Percentiles rank a stretch among this genome's conserved stretches.
phyloP scores from a whole-genome alignment of 2,329 filamentous ascomycete genomes.

The Chrysoporthe cubensis region DNA sequence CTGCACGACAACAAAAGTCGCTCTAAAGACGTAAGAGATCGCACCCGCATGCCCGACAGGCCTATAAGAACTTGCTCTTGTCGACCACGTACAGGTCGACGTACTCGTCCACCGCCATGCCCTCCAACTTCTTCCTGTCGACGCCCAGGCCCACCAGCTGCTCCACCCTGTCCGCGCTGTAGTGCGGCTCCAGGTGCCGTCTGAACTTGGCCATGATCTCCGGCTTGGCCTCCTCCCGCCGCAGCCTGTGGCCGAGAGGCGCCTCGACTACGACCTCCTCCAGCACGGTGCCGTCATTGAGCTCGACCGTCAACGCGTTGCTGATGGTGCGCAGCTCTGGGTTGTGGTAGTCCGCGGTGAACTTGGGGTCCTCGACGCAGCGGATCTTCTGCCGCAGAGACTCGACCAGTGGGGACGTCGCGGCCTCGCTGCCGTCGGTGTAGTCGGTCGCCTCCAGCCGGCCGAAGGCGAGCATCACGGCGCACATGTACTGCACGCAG shows the following conservation, averaged over 20 bases:
- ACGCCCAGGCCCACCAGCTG: conserved; percentile 80
- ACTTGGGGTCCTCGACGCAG: conserved; percentile 95
- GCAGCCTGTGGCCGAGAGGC: conserved; percentile 86
- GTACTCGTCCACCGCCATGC: conserved; percentile 87
- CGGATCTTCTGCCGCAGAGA: conserved; percentile 90
- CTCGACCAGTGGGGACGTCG: conserved; percentile 86
- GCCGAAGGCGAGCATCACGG: conserved; percentile 94
- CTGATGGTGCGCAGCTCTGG: conserved; percentile 92
- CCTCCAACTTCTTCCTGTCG: conserved; percentile 75
- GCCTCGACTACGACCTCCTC: conserved; percentile 93
- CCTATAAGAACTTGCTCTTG: conserved; percentile 28
- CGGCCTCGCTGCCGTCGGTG: conserved; percentile 88
- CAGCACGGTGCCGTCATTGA: conserved; percentile 91
- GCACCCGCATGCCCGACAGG: neutral
- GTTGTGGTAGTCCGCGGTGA: conserved; percentile 95
- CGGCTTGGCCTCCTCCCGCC: conserved; percentile 96
- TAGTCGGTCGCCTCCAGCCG: conserved; percentile 94
- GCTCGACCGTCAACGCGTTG: conserved; percentile 91
- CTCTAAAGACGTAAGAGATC: neutral
- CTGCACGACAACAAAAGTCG: neutral
- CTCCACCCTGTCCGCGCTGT: conserved; percentile 74
- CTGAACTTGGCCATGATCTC: conserved; percentile 95
- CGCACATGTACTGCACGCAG: conserved; percentile 99
- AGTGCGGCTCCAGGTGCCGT: conserved; percentile 87
- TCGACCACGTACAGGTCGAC: conserved; percentile 70